These are phyloP conservation scores for Aspergillus costaricaensis DNA, from an alignment of 2,329 filamentous ascomycete species.

Conservation along the genomic window DNA sequence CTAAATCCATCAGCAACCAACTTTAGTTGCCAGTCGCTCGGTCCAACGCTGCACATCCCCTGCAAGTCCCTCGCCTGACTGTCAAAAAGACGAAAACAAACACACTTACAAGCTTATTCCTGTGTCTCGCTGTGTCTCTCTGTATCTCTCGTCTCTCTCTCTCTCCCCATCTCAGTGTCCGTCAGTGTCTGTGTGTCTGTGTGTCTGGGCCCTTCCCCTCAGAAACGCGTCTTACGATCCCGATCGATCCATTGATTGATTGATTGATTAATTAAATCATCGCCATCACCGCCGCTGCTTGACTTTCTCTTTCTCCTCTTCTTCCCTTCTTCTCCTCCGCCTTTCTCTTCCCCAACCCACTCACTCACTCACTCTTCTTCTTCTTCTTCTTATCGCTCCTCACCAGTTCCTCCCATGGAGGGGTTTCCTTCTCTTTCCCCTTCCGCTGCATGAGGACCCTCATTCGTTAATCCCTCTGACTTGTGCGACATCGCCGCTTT, in stretches of 20 bases:
- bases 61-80: not conserved
- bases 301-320: not conserved
- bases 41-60: not conserved
- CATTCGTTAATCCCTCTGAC: slow-evolving; percentile 18
- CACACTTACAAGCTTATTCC: not conserved
- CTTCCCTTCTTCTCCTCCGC: not conserved
- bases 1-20: too few species aligned
- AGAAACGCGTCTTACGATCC: slow-evolving; percentile 1
- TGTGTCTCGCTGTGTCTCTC: too few species aligned
- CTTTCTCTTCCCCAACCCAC: not conserved
- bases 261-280: not conserved
- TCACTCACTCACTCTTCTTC: slow-evolving; percentile 2
- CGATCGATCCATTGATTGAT: not conserved
- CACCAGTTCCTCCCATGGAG: slow-evolving; percentile 23
- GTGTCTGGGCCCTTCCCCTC: too few species aligned
- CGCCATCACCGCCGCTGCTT: slow-evolving; percentile 9
- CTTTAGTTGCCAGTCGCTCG: not conserved
- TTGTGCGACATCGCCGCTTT: slow-evolving; percentile 10
- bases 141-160: too few species aligned
- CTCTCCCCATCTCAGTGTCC: too few species aligned
- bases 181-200: too few species aligned
- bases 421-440: slow-evolving; percentile 21
- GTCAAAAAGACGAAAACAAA: not conserved
- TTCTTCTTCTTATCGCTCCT: slow-evolving; percentile 7
- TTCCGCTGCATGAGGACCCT: slow-evolving; percentile 21